Evolutionary conservation across 1,139 yeast species (phyloP).

Genomic region (Sugiyamaella japonica): DNA sequence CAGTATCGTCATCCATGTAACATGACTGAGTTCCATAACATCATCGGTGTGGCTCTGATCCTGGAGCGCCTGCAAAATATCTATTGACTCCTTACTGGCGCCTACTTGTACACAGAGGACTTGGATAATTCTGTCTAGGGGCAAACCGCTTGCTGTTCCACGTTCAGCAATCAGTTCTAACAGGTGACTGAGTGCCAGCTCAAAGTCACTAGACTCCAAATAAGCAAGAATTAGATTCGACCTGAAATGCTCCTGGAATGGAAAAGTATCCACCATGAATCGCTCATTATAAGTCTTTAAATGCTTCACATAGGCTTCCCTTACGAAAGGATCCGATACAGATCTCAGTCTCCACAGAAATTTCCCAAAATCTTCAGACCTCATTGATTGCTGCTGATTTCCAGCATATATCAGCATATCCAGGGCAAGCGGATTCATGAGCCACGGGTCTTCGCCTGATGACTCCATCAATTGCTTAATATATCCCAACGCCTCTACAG

Average conservation of each 20-base stretch:
- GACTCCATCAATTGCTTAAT: not conserved
- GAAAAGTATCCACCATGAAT: not conserved
- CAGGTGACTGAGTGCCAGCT: slow-evolving; percentile 7
- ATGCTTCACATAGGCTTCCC: slow-evolving; percentile 10
- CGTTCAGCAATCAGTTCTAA: not conserved
- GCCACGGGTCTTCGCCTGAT: not conserved
- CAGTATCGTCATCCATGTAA: slow-evolving; percentile 6
- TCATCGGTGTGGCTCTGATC: not conserved
- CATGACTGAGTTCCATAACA: not conserved
- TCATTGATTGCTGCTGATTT: not conserved
- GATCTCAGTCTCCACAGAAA: slow-evolving; percentile 17
- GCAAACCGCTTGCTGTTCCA: not conserved
- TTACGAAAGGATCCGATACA: slow-evolving; percentile 18
- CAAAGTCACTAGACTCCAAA: slow-evolving; percentile 13
- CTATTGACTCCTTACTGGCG: slow-evolving; percentile 8
- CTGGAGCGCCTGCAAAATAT: not conserved
- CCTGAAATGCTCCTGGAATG: not conserved
- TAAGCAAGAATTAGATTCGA: slow-evolving; percentile 16
- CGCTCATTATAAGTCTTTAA: not conserved
- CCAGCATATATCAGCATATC: slow-evolving; percentile 6
- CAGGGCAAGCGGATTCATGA: slow-evolving; percentile 1
- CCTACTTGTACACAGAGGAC: not conserved
- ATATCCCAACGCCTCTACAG: slow-evolving; percentile 4
- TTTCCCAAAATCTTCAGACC: slow-evolving; percentile 12
- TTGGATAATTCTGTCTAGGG: not conserved